Percentiles rank a stretch among this genome's conserved stretches.
Conservation (phyloP, 257 asterid species). For the Plantago major region DNA sequence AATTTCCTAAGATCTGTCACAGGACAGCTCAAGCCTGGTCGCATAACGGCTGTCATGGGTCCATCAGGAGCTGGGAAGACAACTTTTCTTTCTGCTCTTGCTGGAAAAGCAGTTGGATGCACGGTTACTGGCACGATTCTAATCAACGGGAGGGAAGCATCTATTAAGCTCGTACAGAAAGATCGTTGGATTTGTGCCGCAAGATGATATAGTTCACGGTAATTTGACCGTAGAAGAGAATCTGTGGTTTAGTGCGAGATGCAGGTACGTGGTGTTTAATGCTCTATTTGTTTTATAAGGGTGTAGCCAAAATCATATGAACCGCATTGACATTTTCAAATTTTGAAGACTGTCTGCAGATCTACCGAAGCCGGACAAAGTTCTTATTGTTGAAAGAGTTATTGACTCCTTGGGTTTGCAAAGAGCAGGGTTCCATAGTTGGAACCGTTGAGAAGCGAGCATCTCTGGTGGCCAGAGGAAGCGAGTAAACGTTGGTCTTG, state of each 20-base stretch:
- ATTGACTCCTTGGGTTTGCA: constrained; percentile 57
- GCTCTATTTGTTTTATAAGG: neutral
- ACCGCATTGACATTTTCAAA: constrained; percentile 30
- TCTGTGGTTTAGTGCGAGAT: constrained; percentile 59
- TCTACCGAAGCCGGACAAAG: constrained; percentile 53
- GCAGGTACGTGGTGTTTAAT: constrained; percentile 42
- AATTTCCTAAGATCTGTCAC: constrained; percentile 42
- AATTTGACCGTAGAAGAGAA: constrained; percentile 65
- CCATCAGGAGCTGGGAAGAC: constrained; percentile 72
- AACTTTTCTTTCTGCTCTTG: constrained; percentile 59
- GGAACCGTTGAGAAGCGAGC: constrained; percentile 63
- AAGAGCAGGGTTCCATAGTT: constrained; percentile 48
- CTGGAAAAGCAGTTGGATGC: constrained; percentile 62
- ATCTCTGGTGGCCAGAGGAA: constrained; percentile 68
- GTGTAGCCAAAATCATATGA: too few relatives aligned
- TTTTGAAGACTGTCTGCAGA: constrained; percentile 57
- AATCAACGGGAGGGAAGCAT: constrained; percentile 42
- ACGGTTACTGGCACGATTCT: constrained; percentile 41
- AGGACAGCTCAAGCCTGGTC: constrained; percentile 54
- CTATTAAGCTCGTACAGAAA: constrained; percentile 46
- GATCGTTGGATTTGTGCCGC: constrained; percentile 61
- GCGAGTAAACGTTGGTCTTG: constrained; percentile 61
- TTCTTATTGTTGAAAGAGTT: constrained; percentile 57
- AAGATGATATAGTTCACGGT: constrained; percentile 67
- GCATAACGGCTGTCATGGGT: constrained; percentile 56